A percentile compares a stretch with the other conserved stretches of the same genome.
phyloP scores from a whole-genome alignment of 805 yeast genomes.

The Scheffersomyces spartinae region DNA sequence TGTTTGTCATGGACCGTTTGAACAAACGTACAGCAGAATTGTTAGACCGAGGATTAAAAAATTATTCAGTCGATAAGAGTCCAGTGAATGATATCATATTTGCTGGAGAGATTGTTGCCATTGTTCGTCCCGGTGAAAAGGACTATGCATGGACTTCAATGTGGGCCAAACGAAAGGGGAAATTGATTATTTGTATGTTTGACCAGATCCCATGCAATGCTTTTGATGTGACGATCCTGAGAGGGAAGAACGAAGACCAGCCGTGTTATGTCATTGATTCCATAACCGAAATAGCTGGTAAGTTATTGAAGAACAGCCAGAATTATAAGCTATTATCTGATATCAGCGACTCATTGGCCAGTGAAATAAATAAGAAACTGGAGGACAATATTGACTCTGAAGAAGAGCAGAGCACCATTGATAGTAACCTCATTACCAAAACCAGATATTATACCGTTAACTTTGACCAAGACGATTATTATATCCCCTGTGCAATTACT shows the following conservation, averaged over 20 bases:
- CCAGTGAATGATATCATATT: constrained; percentile 39
- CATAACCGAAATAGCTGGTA: constrained; percentile 24
- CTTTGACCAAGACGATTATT: constrained; percentile 27
- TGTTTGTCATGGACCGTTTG: constrained; percentile 52
- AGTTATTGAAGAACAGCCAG: constrained; percentile 10
- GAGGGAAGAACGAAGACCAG: constrained; percentile 2
- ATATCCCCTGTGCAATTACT: constrained; percentile 69
- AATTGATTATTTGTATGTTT: constrained; percentile 68
- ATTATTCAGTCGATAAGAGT: constrained; percentile 5
- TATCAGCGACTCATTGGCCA: constrained; percentile 14
- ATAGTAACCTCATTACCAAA: constrained; percentile 33
- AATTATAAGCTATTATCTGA: constrained; percentile 8
- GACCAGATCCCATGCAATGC: constrained; percentile 66
- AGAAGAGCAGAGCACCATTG: constrained; percentile 8
- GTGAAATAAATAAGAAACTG: constrained; percentile 7
- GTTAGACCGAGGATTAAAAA: constrained; percentile 10
- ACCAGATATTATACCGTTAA: constrained; percentile 54
- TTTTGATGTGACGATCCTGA: constrained; percentile 40
- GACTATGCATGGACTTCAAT: constrained; percentile 73
- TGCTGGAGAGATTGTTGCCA: constrained; percentile 79
- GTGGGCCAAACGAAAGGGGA: constrained; percentile 77
- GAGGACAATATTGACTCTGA: constrained; percentile 4
- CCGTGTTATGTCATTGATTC: constrained; percentile 12
- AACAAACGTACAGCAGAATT: constrained; percentile 12
- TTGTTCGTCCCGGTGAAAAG: constrained; percentile 50